Conservation (phyloP, 306 rosid genomes). For the Trichosanthes cucumerina region DNA sequence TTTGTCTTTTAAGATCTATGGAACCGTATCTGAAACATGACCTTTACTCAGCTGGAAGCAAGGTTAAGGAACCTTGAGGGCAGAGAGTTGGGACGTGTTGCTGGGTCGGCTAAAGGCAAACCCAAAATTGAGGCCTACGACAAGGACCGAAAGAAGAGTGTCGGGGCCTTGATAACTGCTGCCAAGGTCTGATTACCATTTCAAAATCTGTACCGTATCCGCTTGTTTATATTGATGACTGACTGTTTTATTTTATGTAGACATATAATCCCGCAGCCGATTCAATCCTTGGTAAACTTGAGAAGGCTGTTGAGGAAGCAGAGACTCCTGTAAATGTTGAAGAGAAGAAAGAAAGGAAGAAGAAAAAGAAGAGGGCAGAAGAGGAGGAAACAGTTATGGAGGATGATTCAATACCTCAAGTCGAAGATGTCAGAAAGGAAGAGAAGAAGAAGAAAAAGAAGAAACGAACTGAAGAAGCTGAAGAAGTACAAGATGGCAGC, state of each 20-base stretch:
- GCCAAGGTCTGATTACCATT: conserved; percentile 51
- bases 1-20: neutral
- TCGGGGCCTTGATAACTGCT: conserved; percentile 59
- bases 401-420: conserved; percentile 13
- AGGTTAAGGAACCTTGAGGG: conserved; percentile 85
- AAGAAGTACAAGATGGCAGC: conserved; percentile 7
- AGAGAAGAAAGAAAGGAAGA: conserved; percentile 49
- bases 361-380: conserved; percentile 29
- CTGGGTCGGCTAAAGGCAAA: conserved; percentile 89
- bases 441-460: conserved; percentile 54
- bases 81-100: conserved; percentile 59
- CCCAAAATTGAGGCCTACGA: conserved; percentile 84
- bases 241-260: conserved; percentile 26
- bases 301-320: conserved; percentile 15
- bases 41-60: conserved; percentile 53
- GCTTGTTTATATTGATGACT: neutral
- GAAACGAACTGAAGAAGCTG: conserved; percentile 31
- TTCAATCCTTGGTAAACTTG: conserved; percentile 37
- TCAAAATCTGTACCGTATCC: neutral
- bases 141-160: conserved; percentile 80
- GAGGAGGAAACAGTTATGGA: conserved; percentile 18
- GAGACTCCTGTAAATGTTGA: conserved; percentile 15
- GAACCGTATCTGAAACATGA: neutral
- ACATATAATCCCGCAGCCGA: conserved; percentile 81
- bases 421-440: conserved; percentile 22